These are phyloP conservation scores for Erodium trifolium DNA, from an alignment of 441 rosid species.

Conservation along the genomic window DNA sequence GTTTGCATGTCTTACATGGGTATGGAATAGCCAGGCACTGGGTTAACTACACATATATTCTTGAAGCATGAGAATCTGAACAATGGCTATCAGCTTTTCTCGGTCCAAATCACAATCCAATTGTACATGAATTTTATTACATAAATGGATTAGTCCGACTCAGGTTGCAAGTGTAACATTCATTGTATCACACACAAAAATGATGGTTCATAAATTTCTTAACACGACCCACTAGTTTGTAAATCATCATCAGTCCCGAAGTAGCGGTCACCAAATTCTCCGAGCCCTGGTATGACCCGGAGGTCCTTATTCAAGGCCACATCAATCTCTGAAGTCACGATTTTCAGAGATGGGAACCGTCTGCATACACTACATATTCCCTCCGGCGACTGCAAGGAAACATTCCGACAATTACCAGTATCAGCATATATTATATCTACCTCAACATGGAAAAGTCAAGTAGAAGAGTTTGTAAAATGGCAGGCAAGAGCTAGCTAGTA, in stretches of 20 bases:
- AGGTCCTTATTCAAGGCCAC: background rate
- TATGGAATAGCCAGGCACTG: no score
- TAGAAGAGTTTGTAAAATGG: background rate
- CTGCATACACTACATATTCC: background rate
- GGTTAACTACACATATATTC: background rate
- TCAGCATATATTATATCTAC: background rate
- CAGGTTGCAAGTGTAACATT: background rate
- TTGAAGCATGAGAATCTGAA: background rate
- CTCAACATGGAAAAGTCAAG: background rate
- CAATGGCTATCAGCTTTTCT: no score
- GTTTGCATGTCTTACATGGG: no score
- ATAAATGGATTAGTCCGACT: background rate
- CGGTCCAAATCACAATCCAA: background rate
- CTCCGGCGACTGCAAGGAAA: background rate
- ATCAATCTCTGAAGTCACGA: conserved; percentile 6
- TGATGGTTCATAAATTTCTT: background rate
- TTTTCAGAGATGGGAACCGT: background rate
- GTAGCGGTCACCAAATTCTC: conserved; percentile 7
- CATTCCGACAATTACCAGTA: background rate
- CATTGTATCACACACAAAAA: background rate
- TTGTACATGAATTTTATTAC: background rate
- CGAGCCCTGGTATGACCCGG: background rate
- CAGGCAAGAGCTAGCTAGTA: background rate
- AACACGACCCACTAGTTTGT: background rate
- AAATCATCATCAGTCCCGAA: background rate